Conservation (phyloP, 441 rosid species). For the Pelargonium citronellum region DNA sequence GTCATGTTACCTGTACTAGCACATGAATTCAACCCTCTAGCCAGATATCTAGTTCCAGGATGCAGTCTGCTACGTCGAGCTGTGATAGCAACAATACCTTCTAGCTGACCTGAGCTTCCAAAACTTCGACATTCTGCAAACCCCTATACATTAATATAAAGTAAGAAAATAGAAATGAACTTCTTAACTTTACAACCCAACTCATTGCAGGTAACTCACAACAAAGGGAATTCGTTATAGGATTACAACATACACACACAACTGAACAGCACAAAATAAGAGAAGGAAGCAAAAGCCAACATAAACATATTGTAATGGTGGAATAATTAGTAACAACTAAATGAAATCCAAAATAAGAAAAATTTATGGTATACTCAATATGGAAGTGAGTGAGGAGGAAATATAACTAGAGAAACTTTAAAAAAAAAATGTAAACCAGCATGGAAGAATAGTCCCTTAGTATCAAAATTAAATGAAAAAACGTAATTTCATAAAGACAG, state of each 20-base stretch:
- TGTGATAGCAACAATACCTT: conserved; percentile 80
- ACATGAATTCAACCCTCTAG: conserved; percentile 94
- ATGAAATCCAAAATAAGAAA: neutral
- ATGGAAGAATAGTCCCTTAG: no score
- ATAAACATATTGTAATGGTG: neutral
- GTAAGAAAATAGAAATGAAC: conserved; percentile 43
- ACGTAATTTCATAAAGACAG: neutral
- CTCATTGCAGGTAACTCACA: no score
- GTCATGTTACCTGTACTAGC: conserved; percentile 74
- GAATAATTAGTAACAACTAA: neutral
- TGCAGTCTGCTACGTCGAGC: conserved; percentile 97
- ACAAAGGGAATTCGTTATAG: no score
- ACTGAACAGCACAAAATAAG: neutral
- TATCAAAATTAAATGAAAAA: no score
- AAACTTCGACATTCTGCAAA: conserved; percentile 93
- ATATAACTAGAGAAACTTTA: no score
- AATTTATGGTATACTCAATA: no score
- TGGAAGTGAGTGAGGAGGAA: neutral
- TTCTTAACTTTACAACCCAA: conserved; percentile 21
- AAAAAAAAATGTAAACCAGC: no score
- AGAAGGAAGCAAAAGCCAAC: neutral
- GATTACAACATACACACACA: neutral
- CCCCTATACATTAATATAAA: conserved; percentile 77
- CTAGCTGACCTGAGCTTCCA: conserved; percentile 88
- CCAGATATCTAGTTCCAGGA: conserved; percentile 98